These are phyloP conservation scores for Cryptosporidium andersoni DNA, from an alignment of 169 alveolate species.

Conservation along the genomic window DNA sequence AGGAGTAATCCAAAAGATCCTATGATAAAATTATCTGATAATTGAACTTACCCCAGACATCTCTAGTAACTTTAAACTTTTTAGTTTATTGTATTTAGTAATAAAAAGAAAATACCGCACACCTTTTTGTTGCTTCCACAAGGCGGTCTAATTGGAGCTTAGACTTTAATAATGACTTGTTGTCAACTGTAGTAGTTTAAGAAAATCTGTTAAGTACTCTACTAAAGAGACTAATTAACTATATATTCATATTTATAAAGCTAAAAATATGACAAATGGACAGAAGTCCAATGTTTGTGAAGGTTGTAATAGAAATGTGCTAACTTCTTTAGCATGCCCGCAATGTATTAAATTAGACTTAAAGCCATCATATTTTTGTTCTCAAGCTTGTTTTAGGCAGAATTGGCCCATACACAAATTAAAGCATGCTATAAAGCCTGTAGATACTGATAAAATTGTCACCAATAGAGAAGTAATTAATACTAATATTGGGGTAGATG, in stretches of 20 bases:
- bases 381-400: conserved; percentile 92
- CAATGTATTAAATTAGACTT: conserved; percentile 82
- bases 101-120: background rate
- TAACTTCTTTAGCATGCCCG: conserved; percentile 83
- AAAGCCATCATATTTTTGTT: conserved; percentile 90
- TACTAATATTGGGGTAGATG: no score
- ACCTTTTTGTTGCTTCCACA: background rate
- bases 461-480: no score
- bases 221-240: no score
- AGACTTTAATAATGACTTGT: background rate
- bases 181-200: conserved; percentile 1
- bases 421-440: conserved; percentile 79
- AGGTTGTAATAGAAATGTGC: conserved; percentile 74
- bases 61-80: background rate
- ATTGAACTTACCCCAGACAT: conserved; percentile 69
- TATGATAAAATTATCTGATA: background rate
- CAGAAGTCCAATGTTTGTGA: conserved; percentile 22
- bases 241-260: background rate
- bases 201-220: background rate
- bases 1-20: background rate
- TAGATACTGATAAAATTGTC: background rate
- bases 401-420: conserved; percentile 91
- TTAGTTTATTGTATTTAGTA: background rate
- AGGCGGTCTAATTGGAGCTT: background rate
- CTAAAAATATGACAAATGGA: background rate